A percentile compares a stretch with the other conserved stretches of the same genome.
phyloP scores from a whole-genome alignment of 371 early-diverging fungal species.

The Mortierella sp. region DNA sequence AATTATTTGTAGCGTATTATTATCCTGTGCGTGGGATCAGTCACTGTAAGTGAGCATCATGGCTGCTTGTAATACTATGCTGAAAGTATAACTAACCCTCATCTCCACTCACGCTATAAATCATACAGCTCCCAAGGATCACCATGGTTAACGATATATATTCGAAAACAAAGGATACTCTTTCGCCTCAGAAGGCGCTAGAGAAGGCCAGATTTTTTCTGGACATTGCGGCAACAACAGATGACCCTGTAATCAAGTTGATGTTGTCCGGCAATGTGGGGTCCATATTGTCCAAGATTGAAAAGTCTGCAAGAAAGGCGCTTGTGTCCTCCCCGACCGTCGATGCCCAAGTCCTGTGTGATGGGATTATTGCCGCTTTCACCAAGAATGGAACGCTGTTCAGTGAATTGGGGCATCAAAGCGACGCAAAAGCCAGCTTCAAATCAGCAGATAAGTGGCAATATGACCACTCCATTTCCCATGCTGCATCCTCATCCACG shows the following conservation, averaged over 20 bases:
- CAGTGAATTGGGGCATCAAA: not conserved
- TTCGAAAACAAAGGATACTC: no score
- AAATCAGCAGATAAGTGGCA: conserved; percentile 2
- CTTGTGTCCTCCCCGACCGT: not conserved
- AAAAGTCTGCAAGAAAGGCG: not conserved
- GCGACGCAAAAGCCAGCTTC: conserved; percentile 5
- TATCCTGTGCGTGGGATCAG: no score
- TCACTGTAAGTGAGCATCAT: no score
- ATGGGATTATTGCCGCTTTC: not conserved
- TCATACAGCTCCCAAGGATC: no score
- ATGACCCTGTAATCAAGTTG: not conserved
- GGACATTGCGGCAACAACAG: not conserved
- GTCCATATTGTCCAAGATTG: conserved; percentile 1
- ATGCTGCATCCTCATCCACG: not conserved
- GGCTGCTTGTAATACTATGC: no score
- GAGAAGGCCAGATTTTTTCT: conserved; percentile 3
- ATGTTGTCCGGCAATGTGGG: not conserved
- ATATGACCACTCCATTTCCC: not conserved
- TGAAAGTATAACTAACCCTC: no score
- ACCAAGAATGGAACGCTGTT: not conserved
- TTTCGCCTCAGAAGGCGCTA: conserved; percentile 6
- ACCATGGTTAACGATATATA: no score
- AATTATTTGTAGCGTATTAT: no score
- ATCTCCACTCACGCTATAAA: no score
- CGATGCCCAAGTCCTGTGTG: conserved; percentile 1